Evolutionary conservation across 257 asterid species (phyloP), one percentile per base, ranked within the genome.

Genomic region (Primulina huaijiensis): DNA sequence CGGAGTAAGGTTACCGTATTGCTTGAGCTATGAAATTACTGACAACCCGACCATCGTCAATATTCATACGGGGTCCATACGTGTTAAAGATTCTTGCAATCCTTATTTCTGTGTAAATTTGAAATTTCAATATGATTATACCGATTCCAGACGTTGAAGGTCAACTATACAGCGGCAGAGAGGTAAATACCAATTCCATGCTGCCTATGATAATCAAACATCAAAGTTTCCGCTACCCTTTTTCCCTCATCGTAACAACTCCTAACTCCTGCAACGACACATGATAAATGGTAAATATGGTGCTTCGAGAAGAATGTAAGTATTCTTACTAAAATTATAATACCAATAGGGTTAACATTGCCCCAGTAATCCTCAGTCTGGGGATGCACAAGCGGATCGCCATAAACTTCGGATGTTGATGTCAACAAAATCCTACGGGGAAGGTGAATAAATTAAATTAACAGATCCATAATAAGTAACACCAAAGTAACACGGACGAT

Each of bases 21-120:
- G 96, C 98, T 77, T 92, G 98, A 68, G 97, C 98, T 23, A 92
- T 84, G 85, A 92, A 92, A 74, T 92, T 92, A 75, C 97, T 92
- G 72, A 92, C 98, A 56, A 92, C 98, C 8, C 97, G 96, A 31
- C 97, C 97, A 76, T 92, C 98, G 27, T 92, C 98, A 37, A 92
- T 92, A 74, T 88, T 90, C 98, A 92, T 92, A 8, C 98, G 88
- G 11, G 98, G 98, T 17, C 98, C 98, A 60, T 92, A 92, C 7
- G 98, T 92, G 83, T 92, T 92, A 80, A 92, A 92, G 77, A 92
- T 92, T 84, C 98, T 87, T 25, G 98, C 98, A 64, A 92, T 92
- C 67, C 98, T 87, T 65, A 92, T 92, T 81, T 92, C 98, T 92
- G 52, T 11, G 52, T 40, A 40, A 40, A 40, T 40, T 40, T 40